Evolutionary conservation across 371 early-diverging fungal genomes (phyloP).

Genomic region (Mortierella polycephala): DNA sequence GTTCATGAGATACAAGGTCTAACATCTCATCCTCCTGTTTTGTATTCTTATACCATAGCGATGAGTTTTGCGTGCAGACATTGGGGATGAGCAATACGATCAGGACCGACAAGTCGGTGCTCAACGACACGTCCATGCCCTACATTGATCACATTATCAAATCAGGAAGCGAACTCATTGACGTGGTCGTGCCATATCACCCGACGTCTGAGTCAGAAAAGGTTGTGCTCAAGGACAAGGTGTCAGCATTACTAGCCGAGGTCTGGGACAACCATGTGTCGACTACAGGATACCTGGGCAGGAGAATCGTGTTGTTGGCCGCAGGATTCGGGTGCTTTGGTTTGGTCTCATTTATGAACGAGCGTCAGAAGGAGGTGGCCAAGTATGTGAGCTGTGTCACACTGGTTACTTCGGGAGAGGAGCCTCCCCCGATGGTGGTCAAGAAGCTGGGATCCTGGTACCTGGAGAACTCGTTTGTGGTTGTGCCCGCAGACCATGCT

Average conservation of each 20-base stretch:
- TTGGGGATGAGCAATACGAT: slow-evolving; percentile 22
- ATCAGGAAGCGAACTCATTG: slow-evolving; percentile 38
- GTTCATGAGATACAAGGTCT: too few relatives aligned
- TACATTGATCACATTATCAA: slow-evolving; percentile 40
- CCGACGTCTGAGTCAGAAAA: slow-evolving; percentile 45
- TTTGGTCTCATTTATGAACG: slow-evolving; percentile 46
- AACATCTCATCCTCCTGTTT: neutral
- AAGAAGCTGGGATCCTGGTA: slow-evolving; percentile 46
- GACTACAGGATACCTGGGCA: slow-evolving; percentile 33
- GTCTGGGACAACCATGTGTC: slow-evolving; percentile 48
- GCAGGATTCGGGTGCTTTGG: slow-evolving; percentile 50
- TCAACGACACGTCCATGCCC: slow-evolving; percentile 26
- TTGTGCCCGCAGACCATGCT: slow-evolving; percentile 39
- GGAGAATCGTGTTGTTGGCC: slow-evolving; percentile 38
- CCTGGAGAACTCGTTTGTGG: slow-evolving; percentile 46
- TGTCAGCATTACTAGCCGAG: slow-evolving; percentile 26
- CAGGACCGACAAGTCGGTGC: slow-evolving; percentile 37
- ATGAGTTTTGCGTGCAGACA: slow-evolving; percentile 35
- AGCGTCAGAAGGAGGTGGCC: slow-evolving; percentile 43
- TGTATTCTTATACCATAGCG: slow-evolving; percentile 9
- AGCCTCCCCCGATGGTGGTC: slow-evolving; percentile 39
- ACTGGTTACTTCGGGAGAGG: slow-evolving; percentile 37
- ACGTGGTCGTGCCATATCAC: slow-evolving; percentile 39
- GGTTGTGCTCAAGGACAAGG: slow-evolving; percentile 30
- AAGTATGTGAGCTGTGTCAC: slow-evolving; percentile 32